Evolutionary conservation across 1,284 basidiomycete genomes (phyloP), one percentile per base, ranked within the genome.

Genomic region (Cryptococcus sp.): DNA sequence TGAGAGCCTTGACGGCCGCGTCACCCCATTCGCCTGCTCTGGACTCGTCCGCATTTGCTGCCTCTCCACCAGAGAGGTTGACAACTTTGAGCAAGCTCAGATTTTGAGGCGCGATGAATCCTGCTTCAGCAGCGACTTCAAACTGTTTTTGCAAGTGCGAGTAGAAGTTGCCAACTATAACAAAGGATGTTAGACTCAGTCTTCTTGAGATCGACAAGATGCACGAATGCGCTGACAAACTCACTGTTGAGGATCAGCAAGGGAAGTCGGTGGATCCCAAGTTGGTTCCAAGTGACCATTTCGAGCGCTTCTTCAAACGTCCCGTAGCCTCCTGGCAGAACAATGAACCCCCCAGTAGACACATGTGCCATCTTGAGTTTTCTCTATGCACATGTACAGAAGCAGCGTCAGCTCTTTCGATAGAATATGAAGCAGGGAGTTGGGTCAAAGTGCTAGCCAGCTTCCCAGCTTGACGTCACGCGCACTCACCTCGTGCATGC

Each of bases 291-390:
- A 3, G 93, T 94, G 41, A 88, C 84, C 64, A 91, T 93, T 78
- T 96, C 93, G 50, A 96, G 78, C 23, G 93, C 89, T 82, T 96
- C 93, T 75, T 96, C 93, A 65, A 91, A 91, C 0, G 92, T 95
- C 17, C 93, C 93, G 70, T 86, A 94, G 0, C 93, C 93, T 38
- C 93, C 93, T 5, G 93, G 93, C 13, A 96, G 81, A 17, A 87
- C 89, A 50, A 96, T 80, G 69, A 97, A 97, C 0, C 86, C 92
- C 29, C 84, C 82, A 16, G 79, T 77, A 0, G 84, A 84, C 20
- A 88, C 81, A 61, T 83, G 83, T 0, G 92, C 91, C 92, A 96
- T 95, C 69, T 87, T 85, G 15, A 88, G 82, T 75, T 96, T 96
- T 22, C 93, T 85, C 68, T 79, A 54, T 17, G 17, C 43, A 22